These are phyloP conservation scores for Russula dissimulans DNA, from an alignment of 768 basidiomycete genomes.

Conservation along the genomic window DNA sequence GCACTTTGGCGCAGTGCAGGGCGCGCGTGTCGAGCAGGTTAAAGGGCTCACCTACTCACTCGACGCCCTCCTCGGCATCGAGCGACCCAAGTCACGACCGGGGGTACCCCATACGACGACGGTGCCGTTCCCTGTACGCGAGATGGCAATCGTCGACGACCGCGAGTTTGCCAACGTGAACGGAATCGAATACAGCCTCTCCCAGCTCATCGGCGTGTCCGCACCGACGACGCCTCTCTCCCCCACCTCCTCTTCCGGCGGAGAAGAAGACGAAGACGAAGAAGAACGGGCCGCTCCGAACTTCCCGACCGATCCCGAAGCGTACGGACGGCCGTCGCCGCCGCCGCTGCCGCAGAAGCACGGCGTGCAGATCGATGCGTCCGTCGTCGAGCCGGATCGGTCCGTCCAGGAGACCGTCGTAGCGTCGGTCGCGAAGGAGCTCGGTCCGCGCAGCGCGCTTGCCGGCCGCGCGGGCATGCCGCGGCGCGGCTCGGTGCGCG, in stretches of 20 bases:
- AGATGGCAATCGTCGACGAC: conserved; percentile 66
- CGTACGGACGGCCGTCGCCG: conserved; percentile 17
- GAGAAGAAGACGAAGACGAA: conserved; percentile 19
- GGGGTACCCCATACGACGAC: conserved; percentile 24
- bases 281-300: conserved; percentile 13
- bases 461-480: conserved; percentile 34
- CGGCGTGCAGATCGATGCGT: conserved; percentile 65
- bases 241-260: background rate
- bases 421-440: conserved; percentile 58
- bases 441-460: conserved; percentile 46
- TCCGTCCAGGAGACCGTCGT: conserved; percentile 47
- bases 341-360: conserved; percentile 40
- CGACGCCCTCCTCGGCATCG: conserved; percentile 82
- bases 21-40: conserved; percentile 84
- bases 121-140: conserved; percentile 34
- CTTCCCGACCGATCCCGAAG: conserved; percentile 15
- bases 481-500: conserved; percentile 26
- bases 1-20: conserved; percentile 81
- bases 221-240: conserved; percentile 31
- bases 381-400: conserved; percentile 50
- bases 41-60: conserved; percentile 97
- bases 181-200: conserved; percentile 92
- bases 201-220: conserved; percentile 66
- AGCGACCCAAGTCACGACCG: conserved; percentile 37
- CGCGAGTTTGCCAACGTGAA: conserved; percentile 93